Conservation (phyloP, 495 filamentous ascomycete genomes). For the Podospora comata region DNA sequence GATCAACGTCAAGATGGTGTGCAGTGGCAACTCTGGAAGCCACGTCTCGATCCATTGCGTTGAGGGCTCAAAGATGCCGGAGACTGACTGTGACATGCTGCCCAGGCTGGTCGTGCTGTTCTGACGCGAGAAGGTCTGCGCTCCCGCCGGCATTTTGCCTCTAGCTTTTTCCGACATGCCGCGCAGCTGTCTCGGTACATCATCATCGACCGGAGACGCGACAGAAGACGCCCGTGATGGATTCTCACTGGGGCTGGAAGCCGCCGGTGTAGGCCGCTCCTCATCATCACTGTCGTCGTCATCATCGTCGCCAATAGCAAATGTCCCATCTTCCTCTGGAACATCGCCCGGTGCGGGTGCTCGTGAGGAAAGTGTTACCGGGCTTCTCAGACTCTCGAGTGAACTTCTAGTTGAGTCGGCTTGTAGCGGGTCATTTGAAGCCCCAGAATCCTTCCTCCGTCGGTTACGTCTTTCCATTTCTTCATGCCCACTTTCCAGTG, state of each 20-base stretch:
- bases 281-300: conserved; percentile 80
- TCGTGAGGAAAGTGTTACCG: conserved; percentile 53
- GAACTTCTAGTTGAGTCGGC: conserved; percentile 56
- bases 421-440: conserved; percentile 44
- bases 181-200: conserved; percentile 80
- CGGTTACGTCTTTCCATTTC: conserved; percentile 82
- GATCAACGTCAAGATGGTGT: conserved; percentile 82
- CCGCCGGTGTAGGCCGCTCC: conserved; percentile 63
- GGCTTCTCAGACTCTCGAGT: conserved; percentile 67
- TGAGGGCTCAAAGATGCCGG: conserved; percentile 72
- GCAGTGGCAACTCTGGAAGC: conserved; percentile 87
- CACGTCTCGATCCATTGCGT: conserved; percentile 84
- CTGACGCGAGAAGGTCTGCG: conserved; percentile 80
- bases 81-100: conserved; percentile 52
- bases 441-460: conserved; percentile 64
- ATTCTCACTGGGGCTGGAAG: conserved; percentile 66
- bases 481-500: conserved; percentile 89
- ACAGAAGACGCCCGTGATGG: conserved; percentile 72
- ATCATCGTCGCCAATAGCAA: conserved; percentile 81
- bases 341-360: conserved; percentile 67
- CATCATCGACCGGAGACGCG: conserved; percentile 59
- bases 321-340: conserved; percentile 72
- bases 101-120: conserved; percentile 83
- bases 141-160: conserved; percentile 91
- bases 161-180: conserved; percentile 98